Percentiles rank a stretch among this genome's conserved stretches.
Conservation (phyloP, 2,329 filamentous ascomycete genomes). For the Chaetomium sp. region DNA sequence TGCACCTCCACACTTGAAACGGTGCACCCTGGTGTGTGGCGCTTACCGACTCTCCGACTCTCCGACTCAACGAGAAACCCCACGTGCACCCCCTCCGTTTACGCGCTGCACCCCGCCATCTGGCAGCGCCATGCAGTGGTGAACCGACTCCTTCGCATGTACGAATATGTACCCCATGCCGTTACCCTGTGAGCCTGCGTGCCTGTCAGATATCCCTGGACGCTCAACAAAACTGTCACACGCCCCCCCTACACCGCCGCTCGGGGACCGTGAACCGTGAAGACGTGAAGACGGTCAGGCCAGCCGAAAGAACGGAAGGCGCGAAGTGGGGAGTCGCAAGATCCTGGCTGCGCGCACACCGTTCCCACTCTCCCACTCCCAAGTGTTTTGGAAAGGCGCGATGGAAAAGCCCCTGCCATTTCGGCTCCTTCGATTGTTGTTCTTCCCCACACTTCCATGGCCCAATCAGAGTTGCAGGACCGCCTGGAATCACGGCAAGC, state of each 20-base stretch:
- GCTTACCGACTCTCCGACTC: neutral
- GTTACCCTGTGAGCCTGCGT: neutral
- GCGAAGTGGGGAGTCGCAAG: slow-evolving; percentile 1
- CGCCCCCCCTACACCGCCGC: slow-evolving; percentile 8
- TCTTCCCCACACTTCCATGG: slow-evolving; percentile 32
- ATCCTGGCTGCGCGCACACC: neutral
- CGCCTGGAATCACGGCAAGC: slow-evolving; percentile 36
- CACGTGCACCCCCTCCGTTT: slow-evolving; percentile 20
- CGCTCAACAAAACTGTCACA: neutral
- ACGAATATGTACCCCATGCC: neutral
- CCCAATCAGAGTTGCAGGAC: slow-evolving; percentile 33
- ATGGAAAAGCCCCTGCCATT: slow-evolving; percentile 19
- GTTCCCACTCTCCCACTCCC: neutral
- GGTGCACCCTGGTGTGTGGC: slow-evolving; percentile 17
- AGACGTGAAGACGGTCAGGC: slow-evolving; percentile 4
- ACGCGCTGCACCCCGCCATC: neutral
- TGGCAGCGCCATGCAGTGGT: neutral
- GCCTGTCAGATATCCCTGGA: neutral
- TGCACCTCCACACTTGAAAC: slow-evolving; percentile 18
- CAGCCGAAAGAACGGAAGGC: slow-evolving; percentile 1
- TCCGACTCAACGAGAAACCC: slow-evolving; percentile 22
- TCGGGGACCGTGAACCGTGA: neutral
- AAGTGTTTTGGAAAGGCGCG: slow-evolving; percentile 5
- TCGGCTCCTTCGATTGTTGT: slow-evolving; percentile 21
- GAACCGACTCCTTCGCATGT: neutral